Conservation (phyloP, 1,284 basidiomycete genomes). For the Irpex rosettiformis region DNA sequence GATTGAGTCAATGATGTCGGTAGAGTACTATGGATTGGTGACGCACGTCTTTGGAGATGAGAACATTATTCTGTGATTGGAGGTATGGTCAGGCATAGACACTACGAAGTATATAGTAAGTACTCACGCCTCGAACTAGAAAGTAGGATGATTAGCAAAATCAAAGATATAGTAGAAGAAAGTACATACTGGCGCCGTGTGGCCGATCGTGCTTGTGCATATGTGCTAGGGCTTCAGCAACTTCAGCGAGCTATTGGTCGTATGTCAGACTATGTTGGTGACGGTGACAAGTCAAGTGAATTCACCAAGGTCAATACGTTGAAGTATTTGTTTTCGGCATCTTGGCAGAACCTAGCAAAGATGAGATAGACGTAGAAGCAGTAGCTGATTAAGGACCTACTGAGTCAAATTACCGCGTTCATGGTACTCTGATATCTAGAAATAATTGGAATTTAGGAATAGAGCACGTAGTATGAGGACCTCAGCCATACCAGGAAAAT, state of each 20-base stretch:
- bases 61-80: background rate
- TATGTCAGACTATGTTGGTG: background rate
- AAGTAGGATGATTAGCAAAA: background rate
- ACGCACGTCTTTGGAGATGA: background rate
- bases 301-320: slow-evolving; percentile 34
- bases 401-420: too few relatives aligned
- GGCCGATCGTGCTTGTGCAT: background rate
- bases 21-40: background rate
- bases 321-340: background rate
- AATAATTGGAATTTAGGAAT: too few relatives aligned
- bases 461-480: too few relatives aligned
- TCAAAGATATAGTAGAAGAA: background rate
- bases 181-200: slow-evolving; percentile 5
- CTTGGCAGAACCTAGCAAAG: background rate
- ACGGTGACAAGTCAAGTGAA: background rate
- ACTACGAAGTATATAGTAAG: too few relatives aligned
- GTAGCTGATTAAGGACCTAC: background rate
- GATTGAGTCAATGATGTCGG: background rate
- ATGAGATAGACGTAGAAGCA: background rate
- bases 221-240: background rate
- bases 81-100: too few relatives aligned
- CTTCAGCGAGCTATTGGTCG: background rate
- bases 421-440: too few relatives aligned
- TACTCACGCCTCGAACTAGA: slow-evolving; percentile 33
- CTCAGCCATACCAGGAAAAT: too few relatives aligned